Evolutionary conservation across 495 filamentous ascomycete genomes (phyloP), one percentile per base, ranked within the genome.

Genomic region (Bathelium albidoporum): DNA sequence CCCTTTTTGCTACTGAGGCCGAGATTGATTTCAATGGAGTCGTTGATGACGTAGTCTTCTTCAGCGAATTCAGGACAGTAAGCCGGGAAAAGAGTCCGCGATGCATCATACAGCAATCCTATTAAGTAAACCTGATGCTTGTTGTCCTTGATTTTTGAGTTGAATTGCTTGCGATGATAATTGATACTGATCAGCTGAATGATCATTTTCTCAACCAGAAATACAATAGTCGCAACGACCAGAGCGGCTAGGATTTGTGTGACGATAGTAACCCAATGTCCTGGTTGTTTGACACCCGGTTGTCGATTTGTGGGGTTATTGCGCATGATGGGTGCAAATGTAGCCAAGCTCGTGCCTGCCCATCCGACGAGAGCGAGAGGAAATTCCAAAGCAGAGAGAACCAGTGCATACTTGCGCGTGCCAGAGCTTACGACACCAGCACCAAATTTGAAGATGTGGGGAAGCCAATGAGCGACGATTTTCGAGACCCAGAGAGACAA

Each of bases 131-230:
- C 80, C 62, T 91, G 87, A 63, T 82, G 87, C 75, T 98, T 97
- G 36, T 90, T 94, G 49, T 89, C 83, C 66, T 90, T 87, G 78
- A 98, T 96, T 64, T 89, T 86, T 32, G 81, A 77, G 64, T 90
- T 86, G 74, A 97, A 97, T 65, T 96, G 94, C 68, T 92, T 88
- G 64, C 91, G 88, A 74, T 98, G 93, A 73, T 98, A 98, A 63
- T 87, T 87, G 71, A 98, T 90, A 53, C 89, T 93, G 72, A 97
- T 95, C 39, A 97, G 79, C 76, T 96, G 94, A 36, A 97, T 86
- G 28, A 96, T 74, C 36, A 89, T 73, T 71, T 95, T 95, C 73
- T 97, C 90, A 5, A 73, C 85, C 24, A 97, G 79, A 60, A 86
- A 87, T 55, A 97, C 85, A 60, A 91, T 71, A 12, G 88, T 82